A percentile compares a stretch with the other conserved stretches of the same genome.
Conservation (phyloP, 805 yeast genomes). For the Yamadazyma scolyti region DNA sequence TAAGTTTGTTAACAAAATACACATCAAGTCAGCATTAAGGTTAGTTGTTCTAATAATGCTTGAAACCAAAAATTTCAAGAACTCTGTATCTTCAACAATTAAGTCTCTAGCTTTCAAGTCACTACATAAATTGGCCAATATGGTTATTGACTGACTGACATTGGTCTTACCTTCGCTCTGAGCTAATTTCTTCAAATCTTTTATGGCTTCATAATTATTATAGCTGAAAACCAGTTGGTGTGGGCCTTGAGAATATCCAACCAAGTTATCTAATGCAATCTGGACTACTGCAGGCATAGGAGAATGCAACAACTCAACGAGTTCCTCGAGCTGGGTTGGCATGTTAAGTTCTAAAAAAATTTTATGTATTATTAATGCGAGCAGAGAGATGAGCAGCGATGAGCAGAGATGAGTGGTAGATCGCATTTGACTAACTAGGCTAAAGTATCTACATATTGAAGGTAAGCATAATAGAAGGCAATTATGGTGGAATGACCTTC, state of each 20-base stretch:
- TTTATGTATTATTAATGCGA: slow-evolving; percentile 1
- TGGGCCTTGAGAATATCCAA: slow-evolving; percentile 74
- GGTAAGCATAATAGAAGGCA: slow-evolving; percentile 36
- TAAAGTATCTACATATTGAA: slow-evolving; percentile 28
- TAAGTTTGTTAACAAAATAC: slow-evolving; percentile 80
- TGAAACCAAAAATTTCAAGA: slow-evolving; percentile 44
- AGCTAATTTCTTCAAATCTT: slow-evolving; percentile 63
- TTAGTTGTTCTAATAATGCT: slow-evolving; percentile 55
- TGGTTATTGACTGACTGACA: slow-evolving; percentile 69
- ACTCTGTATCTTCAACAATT: slow-evolving; percentile 62
- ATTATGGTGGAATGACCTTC: slow-evolving; percentile 28
- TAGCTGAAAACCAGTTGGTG: slow-evolving; percentile 63
- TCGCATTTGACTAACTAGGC: no score
- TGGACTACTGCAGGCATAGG: slow-evolving; percentile 76
- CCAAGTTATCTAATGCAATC: slow-evolving; percentile 80
- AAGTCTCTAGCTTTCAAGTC: slow-evolving; percentile 59
- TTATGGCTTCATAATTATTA: slow-evolving; percentile 66
- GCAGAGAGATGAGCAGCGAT: no score
- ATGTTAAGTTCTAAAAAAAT: slow-evolving; percentile 14
- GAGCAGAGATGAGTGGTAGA: no score
- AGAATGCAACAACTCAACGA: slow-evolving; percentile 79
- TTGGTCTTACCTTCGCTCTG: slow-evolving; percentile 48
- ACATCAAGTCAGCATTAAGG: slow-evolving; percentile 72
- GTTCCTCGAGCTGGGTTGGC: slow-evolving; percentile 47
- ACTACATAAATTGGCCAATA: slow-evolving; percentile 78